Conservation (phyloP, 228 moss, liverwort and hornwort species). For the Sphagnum magellanicum region DNA sequence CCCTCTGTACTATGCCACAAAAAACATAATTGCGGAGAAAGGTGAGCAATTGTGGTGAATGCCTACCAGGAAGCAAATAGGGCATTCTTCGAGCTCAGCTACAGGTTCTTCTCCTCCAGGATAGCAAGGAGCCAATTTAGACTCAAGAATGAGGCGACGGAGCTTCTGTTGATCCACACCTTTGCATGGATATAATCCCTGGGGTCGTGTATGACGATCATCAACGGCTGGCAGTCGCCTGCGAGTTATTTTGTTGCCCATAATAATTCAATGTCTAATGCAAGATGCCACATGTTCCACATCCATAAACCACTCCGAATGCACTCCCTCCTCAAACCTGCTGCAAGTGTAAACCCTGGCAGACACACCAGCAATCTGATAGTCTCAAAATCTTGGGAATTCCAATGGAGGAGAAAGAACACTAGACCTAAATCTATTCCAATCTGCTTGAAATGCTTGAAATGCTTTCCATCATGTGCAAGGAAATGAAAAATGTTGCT, state of each 20-base stretch:
- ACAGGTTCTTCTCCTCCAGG: slow-evolving; percentile 50
- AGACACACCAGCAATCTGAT: no score
- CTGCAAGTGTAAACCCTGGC: no score
- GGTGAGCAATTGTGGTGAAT: neutral
- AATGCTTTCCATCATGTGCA: no score
- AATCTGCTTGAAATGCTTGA: no score
- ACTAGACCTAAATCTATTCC: no score
- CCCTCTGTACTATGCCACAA: no score
- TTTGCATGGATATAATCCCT: slow-evolving; percentile 42
- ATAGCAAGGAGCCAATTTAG: slow-evolving; percentile 60
- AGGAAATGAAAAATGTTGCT: no score
- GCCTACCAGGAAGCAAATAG: slow-evolving; percentile 58
- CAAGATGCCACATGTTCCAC: slow-evolving; percentile 12
- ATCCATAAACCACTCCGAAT: no score
- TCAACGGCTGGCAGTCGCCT: slow-evolving; percentile 33
- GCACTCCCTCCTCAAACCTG: no score
- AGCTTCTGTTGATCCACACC: slow-evolving; percentile 57
- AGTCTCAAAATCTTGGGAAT: no score
- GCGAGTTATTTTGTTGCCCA: slow-evolving; percentile 62
- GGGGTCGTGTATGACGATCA: slow-evolving; percentile 55
- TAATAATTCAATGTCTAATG: slow-evolving; percentile 24
- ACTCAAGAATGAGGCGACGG: slow-evolving; percentile 50
- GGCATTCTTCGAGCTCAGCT: slow-evolving; percentile 55
- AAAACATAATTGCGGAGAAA: no score
- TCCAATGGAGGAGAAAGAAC: no score